phyloP scores from a whole-genome alignment of 2,329 filamentous ascomycete species.

The Exophiala dermatitidis region DNA sequence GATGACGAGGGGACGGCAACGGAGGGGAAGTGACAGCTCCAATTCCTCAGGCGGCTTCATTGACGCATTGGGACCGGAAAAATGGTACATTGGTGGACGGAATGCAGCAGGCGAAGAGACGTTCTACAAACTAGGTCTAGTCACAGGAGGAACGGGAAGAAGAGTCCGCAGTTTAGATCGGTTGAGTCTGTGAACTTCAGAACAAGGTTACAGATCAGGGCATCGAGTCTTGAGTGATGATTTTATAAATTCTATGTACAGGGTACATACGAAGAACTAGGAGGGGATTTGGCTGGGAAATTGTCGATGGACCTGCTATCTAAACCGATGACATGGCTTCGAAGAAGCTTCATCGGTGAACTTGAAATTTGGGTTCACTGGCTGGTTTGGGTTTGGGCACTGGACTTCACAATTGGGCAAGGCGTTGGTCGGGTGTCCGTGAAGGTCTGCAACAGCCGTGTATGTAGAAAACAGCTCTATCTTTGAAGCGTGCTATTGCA shows the following conservation, averaged over 20 bases:
- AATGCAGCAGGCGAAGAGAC: constrained; percentile 43
- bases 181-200: constrained; percentile 39
- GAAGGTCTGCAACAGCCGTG: too few species aligned
- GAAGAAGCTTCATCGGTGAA: too few species aligned
- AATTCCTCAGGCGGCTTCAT: constrained; percentile 43
- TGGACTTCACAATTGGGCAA: too few species aligned
- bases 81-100: constrained; percentile 47
- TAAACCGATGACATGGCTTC: too few species aligned
- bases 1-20: constrained; percentile 32
- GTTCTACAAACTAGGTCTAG: constrained; percentile 44
- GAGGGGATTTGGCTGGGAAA: neutral
- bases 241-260: neutral
- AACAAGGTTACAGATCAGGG: neutral
- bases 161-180: constrained; percentile 44
- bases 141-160: constrained; percentile 38
- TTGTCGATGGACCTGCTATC: too few species aligned
- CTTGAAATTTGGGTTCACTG: too few species aligned
- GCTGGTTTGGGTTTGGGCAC: too few species aligned
- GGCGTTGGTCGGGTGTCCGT: too few species aligned
- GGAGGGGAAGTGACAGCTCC: constrained; percentile 43
- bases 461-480: too few species aligned
- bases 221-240: neutral
- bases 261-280: neutral
- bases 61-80: constrained; percentile 42
- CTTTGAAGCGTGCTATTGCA: too few species aligned